These are phyloP conservation scores for Selaginella moellendorffii DNA, from an alignment of 75 land plant species.

Conservation along the genomic window DNA sequence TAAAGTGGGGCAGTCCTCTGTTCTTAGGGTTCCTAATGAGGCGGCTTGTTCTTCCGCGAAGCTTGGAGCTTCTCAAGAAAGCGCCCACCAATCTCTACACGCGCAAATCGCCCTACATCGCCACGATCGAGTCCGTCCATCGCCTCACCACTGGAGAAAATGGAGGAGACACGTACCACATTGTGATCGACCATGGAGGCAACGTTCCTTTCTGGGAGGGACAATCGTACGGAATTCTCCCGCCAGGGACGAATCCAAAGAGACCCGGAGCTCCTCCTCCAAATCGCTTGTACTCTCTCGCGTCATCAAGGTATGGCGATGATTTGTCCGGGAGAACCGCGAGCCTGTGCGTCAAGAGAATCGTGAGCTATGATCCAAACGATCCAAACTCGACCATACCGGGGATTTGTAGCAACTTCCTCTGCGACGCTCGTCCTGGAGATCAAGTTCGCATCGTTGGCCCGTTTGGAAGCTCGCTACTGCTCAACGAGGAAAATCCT, in stretches of 20 bases:
- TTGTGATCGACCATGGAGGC: constrained; percentile 90
- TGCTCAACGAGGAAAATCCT: constrained; percentile 68
- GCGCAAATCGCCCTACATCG: constrained; percentile 77
- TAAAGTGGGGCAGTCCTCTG: too few relatives aligned
- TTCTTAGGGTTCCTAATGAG: too few relatives aligned
- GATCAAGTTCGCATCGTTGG: constrained; percentile 77
- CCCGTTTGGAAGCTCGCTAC: constrained; percentile 81
- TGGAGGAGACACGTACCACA: constrained; percentile 98
- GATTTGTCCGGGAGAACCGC: constrained; percentile 84
- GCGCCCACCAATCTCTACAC: constrained; percentile 72
- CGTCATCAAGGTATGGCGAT: constrained; percentile 95
- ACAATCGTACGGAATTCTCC: constrained; percentile 86
- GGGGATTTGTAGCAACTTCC: constrained; percentile 86
- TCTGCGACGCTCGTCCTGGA: constrained; percentile 81
- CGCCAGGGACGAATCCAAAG: constrained; percentile 93
- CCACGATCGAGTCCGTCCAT: constrained; percentile 81
- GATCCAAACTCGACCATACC: constrained; percentile 79
- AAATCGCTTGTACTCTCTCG: constrained; percentile 94
- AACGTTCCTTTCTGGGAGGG: constrained; percentile 98
- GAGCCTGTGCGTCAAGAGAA: constrained; percentile 77
- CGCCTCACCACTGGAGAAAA: constrained; percentile 76
- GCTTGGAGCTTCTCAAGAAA: constrained; percentile 52
- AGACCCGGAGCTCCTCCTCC: constrained; percentile 73
- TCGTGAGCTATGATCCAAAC: constrained; percentile 87
- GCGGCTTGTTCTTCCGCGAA: too few relatives aligned